Percentiles rank a stretch among this genome's conserved stretches.
Conservation (phyloP, 2,329 filamentous ascomycete genomes). For the Calonectria honghensis region DNA sequence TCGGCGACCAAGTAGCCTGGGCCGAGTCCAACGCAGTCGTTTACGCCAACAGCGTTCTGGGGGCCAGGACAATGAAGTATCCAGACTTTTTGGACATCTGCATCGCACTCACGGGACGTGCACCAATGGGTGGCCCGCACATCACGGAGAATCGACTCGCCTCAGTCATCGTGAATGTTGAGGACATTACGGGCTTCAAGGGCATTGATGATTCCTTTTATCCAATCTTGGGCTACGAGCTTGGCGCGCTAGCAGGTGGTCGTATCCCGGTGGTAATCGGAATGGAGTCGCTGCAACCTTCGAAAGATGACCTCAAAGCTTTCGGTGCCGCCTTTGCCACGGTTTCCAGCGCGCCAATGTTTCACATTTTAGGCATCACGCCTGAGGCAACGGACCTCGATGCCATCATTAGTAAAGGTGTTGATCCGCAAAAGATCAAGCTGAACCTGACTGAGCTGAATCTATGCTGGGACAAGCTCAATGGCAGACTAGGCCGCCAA, state of each 20-base stretch:
- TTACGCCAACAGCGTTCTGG: conserved; percentile 50
- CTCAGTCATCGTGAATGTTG: neutral
- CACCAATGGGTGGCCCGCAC: conserved; percentile 43
- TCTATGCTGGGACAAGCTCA: conserved; percentile 41
- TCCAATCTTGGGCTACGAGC: conserved; percentile 46
- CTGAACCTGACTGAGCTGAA: conserved; percentile 31
- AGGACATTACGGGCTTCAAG: fast-evolving
- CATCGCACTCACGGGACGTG: conserved; percentile 48
- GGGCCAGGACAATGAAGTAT: conserved; percentile 49
- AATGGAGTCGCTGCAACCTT: conserved; percentile 33
- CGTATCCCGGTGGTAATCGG: conserved; percentile 46
- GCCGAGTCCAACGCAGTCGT: conserved; percentile 49
- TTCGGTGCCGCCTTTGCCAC: conserved; percentile 50
- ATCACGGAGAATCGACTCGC: conserved; percentile 41
- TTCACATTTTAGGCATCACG: conserved; percentile 46
- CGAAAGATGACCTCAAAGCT: conserved; percentile 47
- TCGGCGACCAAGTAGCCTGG: conserved; percentile 49
- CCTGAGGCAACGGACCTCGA: conserved; percentile 43
- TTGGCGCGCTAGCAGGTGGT: conserved; percentile 40
- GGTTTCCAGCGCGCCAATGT: conserved; percentile 48
- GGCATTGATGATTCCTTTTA: conserved; percentile 45
- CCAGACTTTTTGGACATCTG: conserved; percentile 46
- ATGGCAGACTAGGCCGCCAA: conserved; percentile 22
- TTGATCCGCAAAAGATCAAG: conserved; percentile 11
- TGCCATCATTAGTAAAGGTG: neutral